Evolutionary conservation across 768 basidiomycete genomes (phyloP).

Genomic region (Macrolepiota fuliginosa): DNA sequence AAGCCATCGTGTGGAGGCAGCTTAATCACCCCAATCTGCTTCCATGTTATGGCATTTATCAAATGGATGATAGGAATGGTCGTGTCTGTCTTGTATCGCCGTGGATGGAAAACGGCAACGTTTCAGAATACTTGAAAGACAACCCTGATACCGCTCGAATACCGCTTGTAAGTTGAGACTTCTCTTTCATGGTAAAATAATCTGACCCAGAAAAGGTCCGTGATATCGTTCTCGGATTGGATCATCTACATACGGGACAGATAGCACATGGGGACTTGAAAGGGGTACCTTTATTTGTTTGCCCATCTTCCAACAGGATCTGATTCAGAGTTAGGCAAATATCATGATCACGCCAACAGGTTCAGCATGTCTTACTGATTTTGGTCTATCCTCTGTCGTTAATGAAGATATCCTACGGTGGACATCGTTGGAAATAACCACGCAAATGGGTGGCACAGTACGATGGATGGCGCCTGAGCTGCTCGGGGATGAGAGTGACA

Average conservation of each 20-base stretch:
- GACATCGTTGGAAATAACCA: neutral
- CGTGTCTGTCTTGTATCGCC: conserved; percentile 10
- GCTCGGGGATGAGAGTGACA: too few species aligned
- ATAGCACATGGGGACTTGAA: conserved; percentile 23
- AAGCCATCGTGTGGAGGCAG: conserved; percentile 12
- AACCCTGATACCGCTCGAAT: conserved; percentile 1
- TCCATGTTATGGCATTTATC: conserved; percentile 12
- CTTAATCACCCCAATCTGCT: conserved; percentile 9
- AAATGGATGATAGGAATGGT: neutral
- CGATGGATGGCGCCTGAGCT: neutral
- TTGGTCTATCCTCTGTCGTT: neutral
- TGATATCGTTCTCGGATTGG: conserved; percentile 15
- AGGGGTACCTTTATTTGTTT: conserved; percentile 12
- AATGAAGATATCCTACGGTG: neutral
- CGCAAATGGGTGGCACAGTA: neutral
- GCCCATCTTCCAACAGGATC: neutral
- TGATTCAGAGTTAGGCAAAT: neutral
- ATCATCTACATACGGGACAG: conserved; percentile 12
- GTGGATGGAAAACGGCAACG: conserved; percentile 12
- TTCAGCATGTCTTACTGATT: neutral
- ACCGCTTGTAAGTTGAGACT: neutral
- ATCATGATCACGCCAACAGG: neutral
- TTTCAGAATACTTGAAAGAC: conserved; percentile 4
- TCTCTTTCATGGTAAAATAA: neutral
- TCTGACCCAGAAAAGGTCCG: neutral